These are phyloP conservation scores for Colletotrichum tropicicola DNA, from an alignment of 2,329 filamentous ascomycete genomes.

Conservation along the genomic window DNA sequence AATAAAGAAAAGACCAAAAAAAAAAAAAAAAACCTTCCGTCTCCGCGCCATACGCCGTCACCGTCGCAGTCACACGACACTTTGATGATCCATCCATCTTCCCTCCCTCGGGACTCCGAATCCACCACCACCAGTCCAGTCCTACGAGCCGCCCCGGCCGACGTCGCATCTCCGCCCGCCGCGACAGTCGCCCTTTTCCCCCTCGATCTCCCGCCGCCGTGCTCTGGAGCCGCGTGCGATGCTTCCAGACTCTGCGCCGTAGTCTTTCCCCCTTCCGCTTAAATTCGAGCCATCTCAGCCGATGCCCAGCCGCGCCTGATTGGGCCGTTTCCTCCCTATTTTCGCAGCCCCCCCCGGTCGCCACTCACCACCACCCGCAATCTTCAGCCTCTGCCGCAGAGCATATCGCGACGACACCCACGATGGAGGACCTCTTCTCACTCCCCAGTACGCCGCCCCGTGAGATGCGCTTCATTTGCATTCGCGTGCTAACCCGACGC, in stretches of 20 bases:
- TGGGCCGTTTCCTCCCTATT: neutral
- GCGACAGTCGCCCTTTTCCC: neutral
- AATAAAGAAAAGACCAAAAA: neutral
- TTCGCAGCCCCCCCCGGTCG: too few species aligned
- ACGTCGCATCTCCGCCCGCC: neutral
- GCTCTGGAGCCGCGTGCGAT: neutral
- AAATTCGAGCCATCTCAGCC: neutral
- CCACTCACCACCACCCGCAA: neutral
- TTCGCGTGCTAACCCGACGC: neutral
- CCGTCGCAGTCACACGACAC: too few species aligned
- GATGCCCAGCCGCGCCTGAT: neutral
- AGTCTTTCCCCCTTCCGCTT: neutral
- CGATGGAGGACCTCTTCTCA: constrained; percentile 32
- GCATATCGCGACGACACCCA: neutral
- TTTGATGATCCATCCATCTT: too few species aligned
- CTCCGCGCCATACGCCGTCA: neutral
- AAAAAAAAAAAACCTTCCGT: neutral
- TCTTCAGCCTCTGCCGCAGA: constrained; percentile 2
- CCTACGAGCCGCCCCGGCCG: constrained; percentile 1
- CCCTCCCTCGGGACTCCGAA: neutral
- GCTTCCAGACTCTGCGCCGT: neutral
- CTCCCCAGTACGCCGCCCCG: constrained; percentile 25
- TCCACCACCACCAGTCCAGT: neutral
- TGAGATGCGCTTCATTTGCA: neutral
- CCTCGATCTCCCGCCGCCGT: neutral